phyloP scores from a whole-genome alignment of 225 moss, liverwort and hornwort species.

The Antitrichia curtipendula region DNA sequence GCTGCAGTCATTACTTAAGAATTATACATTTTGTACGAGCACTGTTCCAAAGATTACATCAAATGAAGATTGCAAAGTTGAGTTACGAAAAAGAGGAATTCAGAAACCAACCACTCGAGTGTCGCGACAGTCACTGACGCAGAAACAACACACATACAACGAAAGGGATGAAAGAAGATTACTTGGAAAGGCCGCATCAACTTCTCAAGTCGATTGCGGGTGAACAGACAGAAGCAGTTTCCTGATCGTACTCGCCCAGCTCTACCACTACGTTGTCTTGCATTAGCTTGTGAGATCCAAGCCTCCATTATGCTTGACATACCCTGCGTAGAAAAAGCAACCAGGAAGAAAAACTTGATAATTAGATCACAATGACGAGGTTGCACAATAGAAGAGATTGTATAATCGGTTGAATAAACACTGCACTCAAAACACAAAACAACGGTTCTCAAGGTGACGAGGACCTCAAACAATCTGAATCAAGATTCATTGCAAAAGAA shows the following conservation, averaged over 20 bases:
- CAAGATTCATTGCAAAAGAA: not conserved
- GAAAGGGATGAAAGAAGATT: not conserved
- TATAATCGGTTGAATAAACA: not conserved
- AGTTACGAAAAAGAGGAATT: not conserved
- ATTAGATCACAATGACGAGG: not conserved
- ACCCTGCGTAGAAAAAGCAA: constrained; percentile 35
- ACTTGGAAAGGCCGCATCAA: constrained; percentile 84
- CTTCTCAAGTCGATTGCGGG: constrained; percentile 83
- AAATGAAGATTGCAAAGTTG: not conserved
- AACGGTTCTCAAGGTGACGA: not conserved
- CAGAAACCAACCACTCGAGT: not conserved
- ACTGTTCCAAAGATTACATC: not conserved
- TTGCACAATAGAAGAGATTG: not conserved
- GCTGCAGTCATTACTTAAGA: not conserved
- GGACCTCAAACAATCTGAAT: not conserved
- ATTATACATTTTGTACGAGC: not conserved
- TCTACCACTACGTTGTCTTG: constrained; percentile 92
- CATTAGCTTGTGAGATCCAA: constrained; percentile 98
- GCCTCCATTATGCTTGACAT: constrained; percentile 99
- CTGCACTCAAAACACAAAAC: not conserved
- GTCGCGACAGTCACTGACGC: not conserved
- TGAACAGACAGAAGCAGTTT: constrained; percentile 86
- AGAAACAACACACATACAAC: not conserved
- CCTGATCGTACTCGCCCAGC: constrained; percentile 96
- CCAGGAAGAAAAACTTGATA: not conserved